Percentiles rank a stretch among this genome's conserved stretches.
phyloP scores from a whole-genome alignment of 2,329 filamentous ascomycete species.

The Aspergillus sp. region DNA sequence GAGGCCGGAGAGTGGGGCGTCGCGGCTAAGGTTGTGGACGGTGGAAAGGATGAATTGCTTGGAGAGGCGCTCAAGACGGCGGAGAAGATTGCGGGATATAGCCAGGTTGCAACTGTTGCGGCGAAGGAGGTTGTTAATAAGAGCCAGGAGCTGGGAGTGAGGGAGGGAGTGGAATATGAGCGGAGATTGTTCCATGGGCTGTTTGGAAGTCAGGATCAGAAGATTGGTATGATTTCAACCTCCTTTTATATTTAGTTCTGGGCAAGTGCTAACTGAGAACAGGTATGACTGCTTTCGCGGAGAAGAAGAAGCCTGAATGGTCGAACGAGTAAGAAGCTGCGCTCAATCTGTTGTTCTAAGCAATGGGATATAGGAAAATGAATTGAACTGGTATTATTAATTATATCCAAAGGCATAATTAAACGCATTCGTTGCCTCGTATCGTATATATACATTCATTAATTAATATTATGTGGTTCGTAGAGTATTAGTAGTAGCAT shows the following conservation, averaged over 20 bases:
- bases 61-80: constrained; percentile 79
- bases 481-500: neutral
- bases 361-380: neutral
- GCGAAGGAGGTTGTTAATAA: constrained; percentile 99
- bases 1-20: constrained; percentile 91
- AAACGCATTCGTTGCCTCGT: constrained; percentile 15
- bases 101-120: constrained; percentile 81
- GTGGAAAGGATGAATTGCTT: constrained; percentile 75
- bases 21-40: constrained; percentile 75
- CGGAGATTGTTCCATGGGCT: constrained; percentile 86
- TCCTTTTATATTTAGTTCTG: neutral
- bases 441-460: constrained; percentile 22
- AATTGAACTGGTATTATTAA: neutral
- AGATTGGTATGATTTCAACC: constrained; percentile 65
- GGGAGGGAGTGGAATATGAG: constrained; percentile 94
- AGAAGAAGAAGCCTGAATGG: constrained; percentile 94
- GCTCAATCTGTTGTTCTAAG: neutral
- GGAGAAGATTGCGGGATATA: constrained; percentile 84
- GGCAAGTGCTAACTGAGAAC: constrained; percentile 14
- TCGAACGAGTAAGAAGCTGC: constrained; percentile 63
- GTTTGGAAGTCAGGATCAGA: constrained; percentile 95
- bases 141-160: constrained; percentile 84
- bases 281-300: constrained; percentile 87
- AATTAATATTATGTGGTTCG: constrained; percentile 3
- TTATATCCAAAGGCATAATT: constrained; percentile 9